phyloP scores from a whole-genome alignment of 2,329 filamentous ascomycete species.

The Ceratocystis destructans region DNA sequence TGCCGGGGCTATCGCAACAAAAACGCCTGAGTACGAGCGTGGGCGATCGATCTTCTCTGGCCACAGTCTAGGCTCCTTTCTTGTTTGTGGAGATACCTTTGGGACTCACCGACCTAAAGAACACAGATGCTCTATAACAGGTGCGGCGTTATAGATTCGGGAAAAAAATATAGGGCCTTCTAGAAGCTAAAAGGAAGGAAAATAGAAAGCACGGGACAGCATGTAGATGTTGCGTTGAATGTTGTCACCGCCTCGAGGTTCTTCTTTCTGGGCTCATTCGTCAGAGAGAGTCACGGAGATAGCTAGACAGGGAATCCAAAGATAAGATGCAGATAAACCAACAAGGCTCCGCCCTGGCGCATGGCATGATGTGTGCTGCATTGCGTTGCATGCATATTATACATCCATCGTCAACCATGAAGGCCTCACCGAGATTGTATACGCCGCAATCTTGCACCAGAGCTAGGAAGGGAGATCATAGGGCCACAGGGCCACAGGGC shows the following conservation, averaged over 20 bases:
- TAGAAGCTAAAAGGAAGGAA: slow-evolving; percentile 13
- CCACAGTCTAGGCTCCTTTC: background rate
- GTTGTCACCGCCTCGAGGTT: background rate
- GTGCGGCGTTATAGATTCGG: background rate
- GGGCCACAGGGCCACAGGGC: too few relatives aligned
- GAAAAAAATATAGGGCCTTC: background rate
- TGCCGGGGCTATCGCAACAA: background rate
- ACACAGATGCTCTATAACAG: background rate
- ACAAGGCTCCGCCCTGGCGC: background rate
- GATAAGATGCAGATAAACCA: background rate
- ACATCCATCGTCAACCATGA: background rate
- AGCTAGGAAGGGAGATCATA: background rate
- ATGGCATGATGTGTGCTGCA: background rate
- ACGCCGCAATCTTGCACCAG: background rate
- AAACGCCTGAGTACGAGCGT: too few relatives aligned
- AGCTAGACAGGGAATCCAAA: background rate
- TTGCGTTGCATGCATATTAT: background rate
- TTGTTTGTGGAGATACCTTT: background rate
- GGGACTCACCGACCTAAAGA: background rate
- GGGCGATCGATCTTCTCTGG: background rate
- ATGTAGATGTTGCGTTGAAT: background rate
- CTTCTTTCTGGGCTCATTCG: background rate
- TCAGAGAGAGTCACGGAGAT: slow-evolving; percentile 10
- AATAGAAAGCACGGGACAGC: slow-evolving; percentile 6
- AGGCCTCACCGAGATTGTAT: background rate